Evolutionary conservation across 2,329 filamentous ascomycete species (phyloP).

Genomic region (Zasmidium citrigriseum): DNA sequence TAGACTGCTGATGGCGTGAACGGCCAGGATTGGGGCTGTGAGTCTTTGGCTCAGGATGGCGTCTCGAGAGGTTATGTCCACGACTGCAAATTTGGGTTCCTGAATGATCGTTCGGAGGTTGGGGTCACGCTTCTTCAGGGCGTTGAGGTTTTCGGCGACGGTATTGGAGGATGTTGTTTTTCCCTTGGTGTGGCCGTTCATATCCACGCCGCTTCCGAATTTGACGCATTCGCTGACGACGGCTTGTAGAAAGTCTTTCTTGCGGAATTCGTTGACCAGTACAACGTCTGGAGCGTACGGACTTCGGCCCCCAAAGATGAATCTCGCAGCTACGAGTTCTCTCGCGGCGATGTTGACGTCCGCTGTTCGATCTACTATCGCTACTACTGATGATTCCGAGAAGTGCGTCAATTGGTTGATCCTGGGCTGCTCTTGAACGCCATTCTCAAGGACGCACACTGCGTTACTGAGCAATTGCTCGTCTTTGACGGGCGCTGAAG

Average conservation of each 20-base stretch:
- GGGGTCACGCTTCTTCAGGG: conserved; percentile 12
- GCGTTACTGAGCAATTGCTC: conserved; percentile 27
- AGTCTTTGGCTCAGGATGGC: conserved; percentile 38
- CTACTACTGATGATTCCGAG: conserved; percentile 44
- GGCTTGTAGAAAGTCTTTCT: conserved; percentile 56
- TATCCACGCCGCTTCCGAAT: conserved; percentile 22
- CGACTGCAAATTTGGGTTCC: conserved; percentile 24
- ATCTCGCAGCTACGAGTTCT: conserved; percentile 55
- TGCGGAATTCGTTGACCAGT: conserved; percentile 64
- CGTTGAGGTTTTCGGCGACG: conserved; percentile 6
- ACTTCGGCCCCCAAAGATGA: conserved; percentile 57
- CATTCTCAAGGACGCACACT: conserved; percentile 39
- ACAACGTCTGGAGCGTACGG: conserved; percentile 64
- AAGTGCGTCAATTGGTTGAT: conserved; percentile 40
- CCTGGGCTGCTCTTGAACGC: conserved; percentile 10
- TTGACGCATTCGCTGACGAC: conserved; percentile 43
- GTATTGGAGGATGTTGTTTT: conserved; percentile 5
- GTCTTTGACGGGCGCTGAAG: conserved; percentile 35
- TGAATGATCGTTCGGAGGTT: conserved; percentile 23
- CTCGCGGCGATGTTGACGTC: conserved; percentile 56
- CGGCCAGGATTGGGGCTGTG: conserved; percentile 43
- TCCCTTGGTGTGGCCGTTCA: conserved; percentile 4
- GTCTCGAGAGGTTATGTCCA: conserved; percentile 24
- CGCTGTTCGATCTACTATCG: conserved; percentile 63
- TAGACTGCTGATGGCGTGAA: conserved; percentile 52